Conservation (phyloP, 2,329 filamentous ascomycete species). For the Alternaria sp. region DNA sequence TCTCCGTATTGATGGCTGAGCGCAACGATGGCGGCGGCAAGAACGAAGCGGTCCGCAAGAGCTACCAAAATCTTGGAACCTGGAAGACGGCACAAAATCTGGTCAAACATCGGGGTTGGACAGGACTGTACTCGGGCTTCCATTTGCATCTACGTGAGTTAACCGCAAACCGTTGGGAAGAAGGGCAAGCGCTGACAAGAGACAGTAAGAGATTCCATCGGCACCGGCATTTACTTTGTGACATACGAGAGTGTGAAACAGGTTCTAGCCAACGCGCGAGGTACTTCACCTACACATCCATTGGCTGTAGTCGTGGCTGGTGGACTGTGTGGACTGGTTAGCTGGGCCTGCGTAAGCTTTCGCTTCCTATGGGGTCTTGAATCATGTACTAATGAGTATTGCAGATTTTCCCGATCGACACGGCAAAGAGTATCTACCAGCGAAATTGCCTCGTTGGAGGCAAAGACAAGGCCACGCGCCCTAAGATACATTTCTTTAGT, state of each 20-base stretch:
- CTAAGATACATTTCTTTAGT: slow-evolving; percentile 80
- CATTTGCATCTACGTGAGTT: slow-evolving; percentile 75
- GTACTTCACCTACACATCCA: slow-evolving; percentile 77
- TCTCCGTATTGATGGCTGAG: slow-evolving; percentile 77
- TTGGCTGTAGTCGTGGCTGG: slow-evolving; percentile 78
- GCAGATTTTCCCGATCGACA: slow-evolving; percentile 70
- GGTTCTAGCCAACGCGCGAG: slow-evolving; percentile 75
- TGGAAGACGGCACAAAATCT: slow-evolving; percentile 78
- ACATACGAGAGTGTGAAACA: slow-evolving; percentile 89
- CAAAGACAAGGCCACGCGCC: slow-evolving; percentile 60
- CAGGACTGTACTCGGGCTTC: slow-evolving; percentile 81
- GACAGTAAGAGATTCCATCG: slow-evolving; percentile 79
- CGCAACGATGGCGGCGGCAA: slow-evolving; percentile 56
- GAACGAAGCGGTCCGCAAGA: slow-evolving; percentile 52
- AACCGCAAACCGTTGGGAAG: neutral
- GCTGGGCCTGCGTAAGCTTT: slow-evolving; percentile 75
- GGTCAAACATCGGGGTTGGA: slow-evolving; percentile 73
- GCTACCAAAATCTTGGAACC: slow-evolving; percentile 80
- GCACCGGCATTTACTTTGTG: slow-evolving; percentile 85
- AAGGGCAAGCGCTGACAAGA: slow-evolving; percentile 17
- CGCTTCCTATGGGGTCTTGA: neutral
- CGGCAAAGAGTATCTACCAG: slow-evolving; percentile 85
- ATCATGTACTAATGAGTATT: slow-evolving; percentile 7
- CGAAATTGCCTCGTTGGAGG: slow-evolving; percentile 76
- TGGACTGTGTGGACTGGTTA: slow-evolving; percentile 81